Percentiles rank a stretch among this genome's conserved stretches.
phyloP scores from a whole-genome alignment of 2,329 filamentous ascomycete genomes.

The Pestalotiopsis sp. region DNA sequence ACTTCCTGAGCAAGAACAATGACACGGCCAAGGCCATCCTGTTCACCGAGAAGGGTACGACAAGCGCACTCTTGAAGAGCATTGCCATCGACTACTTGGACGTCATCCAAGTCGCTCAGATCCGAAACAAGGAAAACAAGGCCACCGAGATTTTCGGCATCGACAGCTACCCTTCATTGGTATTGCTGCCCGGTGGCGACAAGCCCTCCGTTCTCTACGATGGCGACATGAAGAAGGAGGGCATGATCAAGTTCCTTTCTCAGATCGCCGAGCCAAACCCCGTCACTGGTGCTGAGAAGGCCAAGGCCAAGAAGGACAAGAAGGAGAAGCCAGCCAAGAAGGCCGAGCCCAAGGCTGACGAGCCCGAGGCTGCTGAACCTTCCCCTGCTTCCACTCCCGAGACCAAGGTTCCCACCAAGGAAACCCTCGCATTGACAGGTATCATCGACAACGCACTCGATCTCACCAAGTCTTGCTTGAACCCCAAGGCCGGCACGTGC shows the following conservation, averaged over 20 bases:
- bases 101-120: slow-evolving; percentile 77
- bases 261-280: slow-evolving; percentile 80
- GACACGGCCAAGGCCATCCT: slow-evolving; percentile 82
- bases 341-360: slow-evolving; percentile 44
- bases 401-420: slow-evolving; percentile 45
- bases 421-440: slow-evolving; percentile 64
- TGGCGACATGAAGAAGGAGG: slow-evolving; percentile 83
- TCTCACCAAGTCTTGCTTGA: slow-evolving; percentile 73
- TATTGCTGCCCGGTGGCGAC: slow-evolving; percentile 75
- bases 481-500: slow-evolving; percentile 77
- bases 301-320: slow-evolving; percentile 36
- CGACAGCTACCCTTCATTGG: slow-evolving; percentile 75
- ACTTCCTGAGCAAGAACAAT: slow-evolving; percentile 70
- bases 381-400: slow-evolving; percentile 36
- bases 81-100: slow-evolving; percentile 90
- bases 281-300: slow-evolving; percentile 48
- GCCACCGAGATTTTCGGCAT: slow-evolving; percentile 76
- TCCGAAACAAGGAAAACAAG: slow-evolving; percentile 77
- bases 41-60: slow-evolving; percentile 91
- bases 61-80: slow-evolving; percentile 79
- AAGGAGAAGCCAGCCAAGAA: slow-evolving; percentile 37
- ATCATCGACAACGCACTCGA: slow-evolving; percentile 65
- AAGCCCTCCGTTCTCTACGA: slow-evolving; percentile 73
- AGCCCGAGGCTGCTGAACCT: slow-evolving; percentile 32
- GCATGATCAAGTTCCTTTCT: slow-evolving; percentile 80